Percentiles rank a stretch among this genome's conserved stretches.
phyloP scores from a whole-genome alignment of 1,284 basidiomycete genomes.

The Tilletiaria anomala region DNA sequence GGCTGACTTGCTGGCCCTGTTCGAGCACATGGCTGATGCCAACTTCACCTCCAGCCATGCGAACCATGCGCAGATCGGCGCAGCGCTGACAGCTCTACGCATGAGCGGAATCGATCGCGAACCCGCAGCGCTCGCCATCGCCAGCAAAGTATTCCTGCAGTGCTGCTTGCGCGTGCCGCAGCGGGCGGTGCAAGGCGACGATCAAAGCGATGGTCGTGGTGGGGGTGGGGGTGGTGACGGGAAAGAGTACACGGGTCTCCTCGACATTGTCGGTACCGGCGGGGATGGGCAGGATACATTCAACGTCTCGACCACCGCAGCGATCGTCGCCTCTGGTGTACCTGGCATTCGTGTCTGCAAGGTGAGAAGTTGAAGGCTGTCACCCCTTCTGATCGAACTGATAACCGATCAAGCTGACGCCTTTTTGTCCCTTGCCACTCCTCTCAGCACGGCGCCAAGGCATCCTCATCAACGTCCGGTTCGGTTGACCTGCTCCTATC shows the following conservation, averaged over 20 bases:
- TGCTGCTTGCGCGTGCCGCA: not conserved
- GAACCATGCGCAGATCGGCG: slow-evolving; percentile 31
- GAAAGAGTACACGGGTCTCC: slow-evolving; percentile 18
- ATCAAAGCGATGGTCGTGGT: not conserved
- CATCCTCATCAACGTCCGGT: slow-evolving; percentile 85
- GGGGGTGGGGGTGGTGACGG: slow-evolving; percentile 2
- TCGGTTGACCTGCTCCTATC: slow-evolving; percentile 83
- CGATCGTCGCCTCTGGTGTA: slow-evolving; percentile 82
- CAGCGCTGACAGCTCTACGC: slow-evolving; percentile 29
- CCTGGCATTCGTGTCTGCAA: slow-evolving; percentile 76
- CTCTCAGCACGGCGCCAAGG: slow-evolving; percentile 71
- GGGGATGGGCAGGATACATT: slow-evolving; percentile 94
- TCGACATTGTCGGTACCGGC: slow-evolving; percentile 55
- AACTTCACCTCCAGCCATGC: slow-evolving; percentile 27
- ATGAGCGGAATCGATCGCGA: slow-evolving; percentile 23
- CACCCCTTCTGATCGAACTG: not conserved
- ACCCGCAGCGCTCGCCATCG: slow-evolving; percentile 20
- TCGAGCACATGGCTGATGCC: slow-evolving; percentile 31
- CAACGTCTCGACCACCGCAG: slow-evolving; percentile 92
- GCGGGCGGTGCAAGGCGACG: not conserved
- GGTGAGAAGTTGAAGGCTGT: slow-evolving; percentile 45
- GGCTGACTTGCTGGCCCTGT: slow-evolving; percentile 16
- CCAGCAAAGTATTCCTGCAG: slow-evolving; percentile 20
- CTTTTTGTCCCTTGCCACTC: not conserved
- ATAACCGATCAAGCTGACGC: not conserved